phyloP scores from a whole-genome alignment of 2,329 filamentous ascomycete genomes.

The Lomentospora prolificans region DNA sequence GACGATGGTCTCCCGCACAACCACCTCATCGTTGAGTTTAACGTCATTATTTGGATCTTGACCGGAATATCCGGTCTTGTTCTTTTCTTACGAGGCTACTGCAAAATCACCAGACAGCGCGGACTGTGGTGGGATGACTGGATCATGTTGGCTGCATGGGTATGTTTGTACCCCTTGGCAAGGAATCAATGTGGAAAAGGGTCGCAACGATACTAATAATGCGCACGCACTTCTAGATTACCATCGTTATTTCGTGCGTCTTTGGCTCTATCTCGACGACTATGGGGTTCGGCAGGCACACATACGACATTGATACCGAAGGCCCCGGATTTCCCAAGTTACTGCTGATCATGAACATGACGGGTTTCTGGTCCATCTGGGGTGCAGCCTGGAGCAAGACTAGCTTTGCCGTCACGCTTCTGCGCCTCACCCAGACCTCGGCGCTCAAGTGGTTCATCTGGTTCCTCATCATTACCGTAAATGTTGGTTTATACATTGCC shows the following conservation, averaged over 20 bases:
- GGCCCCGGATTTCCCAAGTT: slow-evolving; percentile 11
- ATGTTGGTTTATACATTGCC: slow-evolving; percentile 11
- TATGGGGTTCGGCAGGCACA: slow-evolving; percentile 13
- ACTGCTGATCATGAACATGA: slow-evolving; percentile 18
- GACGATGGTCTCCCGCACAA: not conserved
- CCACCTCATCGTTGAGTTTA: slow-evolving; percentile 11
- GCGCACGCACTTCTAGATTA: not conserved
- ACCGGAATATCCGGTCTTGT: slow-evolving; percentile 13
- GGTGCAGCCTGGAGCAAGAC: slow-evolving; percentile 26
- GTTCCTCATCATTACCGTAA: slow-evolving; percentile 23
- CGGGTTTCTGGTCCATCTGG: slow-evolving; percentile 20
- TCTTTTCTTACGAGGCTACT: slow-evolving; percentile 15
- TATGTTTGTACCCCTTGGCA: no score
- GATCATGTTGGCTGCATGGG: slow-evolving; percentile 17
- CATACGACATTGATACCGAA: slow-evolving; percentile 9
- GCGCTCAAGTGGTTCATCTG: slow-evolving; percentile 20
- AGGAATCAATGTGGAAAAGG: no score
- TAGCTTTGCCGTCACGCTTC: slow-evolving; percentile 26
- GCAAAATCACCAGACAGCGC: slow-evolving; percentile 15
- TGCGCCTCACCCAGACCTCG: slow-evolving; percentile 19
- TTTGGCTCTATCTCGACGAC: slow-evolving; percentile 9
- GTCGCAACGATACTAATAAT: not conserved
- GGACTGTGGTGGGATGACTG: slow-evolving; percentile 20
- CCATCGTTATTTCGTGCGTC: slow-evolving; percentile 4
- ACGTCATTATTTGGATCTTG: slow-evolving; percentile 14